Percentiles rank a stretch among this genome's conserved stretches.
These are phyloP conservation scores for Seiridium cupressi DNA, from an alignment of 2,329 filamentous ascomycete genomes.

Conservation along the genomic window DNA sequence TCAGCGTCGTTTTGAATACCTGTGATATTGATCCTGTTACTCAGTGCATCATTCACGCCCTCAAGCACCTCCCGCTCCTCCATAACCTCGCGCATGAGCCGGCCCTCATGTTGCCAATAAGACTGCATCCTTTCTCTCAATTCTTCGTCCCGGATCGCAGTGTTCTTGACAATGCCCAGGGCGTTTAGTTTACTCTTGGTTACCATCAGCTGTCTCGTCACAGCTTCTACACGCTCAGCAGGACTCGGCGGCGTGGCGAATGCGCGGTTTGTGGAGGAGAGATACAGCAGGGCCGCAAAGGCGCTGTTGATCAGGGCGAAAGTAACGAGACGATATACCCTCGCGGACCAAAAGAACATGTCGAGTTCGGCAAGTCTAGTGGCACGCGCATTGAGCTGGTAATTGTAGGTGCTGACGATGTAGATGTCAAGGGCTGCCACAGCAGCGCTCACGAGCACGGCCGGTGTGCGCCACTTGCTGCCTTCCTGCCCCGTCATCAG, in stretches of 20 bases:
- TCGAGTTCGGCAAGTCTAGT: slow-evolving; percentile 63
- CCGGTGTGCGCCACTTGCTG: slow-evolving; percentile 66
- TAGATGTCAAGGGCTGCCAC: slow-evolving; percentile 66
- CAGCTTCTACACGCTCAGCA: slow-evolving; percentile 64
- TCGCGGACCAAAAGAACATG: slow-evolving; percentile 69
- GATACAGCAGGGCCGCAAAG: slow-evolving; percentile 67
- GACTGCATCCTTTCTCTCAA: slow-evolving; percentile 63
- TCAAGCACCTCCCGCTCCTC: slow-evolving; percentile 75
- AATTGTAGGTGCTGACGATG: slow-evolving; percentile 61
- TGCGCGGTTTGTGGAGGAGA: slow-evolving; percentile 77
- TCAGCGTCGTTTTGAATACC: slow-evolving; percentile 64
- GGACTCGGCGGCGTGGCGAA: slow-evolving; percentile 62
- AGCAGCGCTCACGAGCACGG: slow-evolving; percentile 60
- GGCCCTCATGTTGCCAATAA: slow-evolving; percentile 81
- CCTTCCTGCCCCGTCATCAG: slow-evolving; percentile 63
- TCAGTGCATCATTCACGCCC: slow-evolving; percentile 66
- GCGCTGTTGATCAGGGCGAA: slow-evolving; percentile 64
- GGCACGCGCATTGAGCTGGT: slow-evolving; percentile 62
- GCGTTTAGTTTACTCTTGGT: slow-evolving; percentile 69
- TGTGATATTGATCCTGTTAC: slow-evolving; percentile 61
- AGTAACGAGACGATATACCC: slow-evolving; percentile 58
- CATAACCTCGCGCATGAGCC: slow-evolving; percentile 71
- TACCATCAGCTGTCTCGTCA: slow-evolving; percentile 54
- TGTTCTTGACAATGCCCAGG: slow-evolving; percentile 76
- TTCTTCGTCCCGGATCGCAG: slow-evolving; percentile 69